These are phyloP conservation scores for Spathaspora hagerdaliae DNA, from an alignment of 805 yeast species.

Conservation along the genomic window DNA sequence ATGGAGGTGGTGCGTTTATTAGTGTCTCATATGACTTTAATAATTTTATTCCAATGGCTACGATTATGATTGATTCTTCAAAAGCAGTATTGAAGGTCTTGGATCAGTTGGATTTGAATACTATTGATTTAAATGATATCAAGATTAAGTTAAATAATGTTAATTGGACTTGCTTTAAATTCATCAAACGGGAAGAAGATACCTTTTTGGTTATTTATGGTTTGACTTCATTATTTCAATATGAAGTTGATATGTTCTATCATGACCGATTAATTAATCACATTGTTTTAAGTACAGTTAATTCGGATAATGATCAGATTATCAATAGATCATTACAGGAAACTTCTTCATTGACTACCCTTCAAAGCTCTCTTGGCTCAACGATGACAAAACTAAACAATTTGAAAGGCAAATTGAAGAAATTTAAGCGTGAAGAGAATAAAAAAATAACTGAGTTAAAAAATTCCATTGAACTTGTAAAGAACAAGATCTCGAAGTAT, in stretches of 20 bases:
- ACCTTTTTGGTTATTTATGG: conserved; percentile 27
- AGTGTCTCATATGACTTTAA: neutral
- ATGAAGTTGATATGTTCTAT: conserved; percentile 27
- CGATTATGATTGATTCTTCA: conserved; percentile 26
- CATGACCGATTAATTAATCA: conserved; percentile 14
- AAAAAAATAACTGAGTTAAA: conserved; percentile 28
- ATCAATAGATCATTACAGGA: conserved; percentile 22
- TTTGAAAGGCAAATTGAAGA: conserved; percentile 22
- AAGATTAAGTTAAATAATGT: conserved; percentile 28
- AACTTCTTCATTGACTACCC: conserved; percentile 25
- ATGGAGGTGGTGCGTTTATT: conserved; percentile 19
- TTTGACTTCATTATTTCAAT: conserved; percentile 34
- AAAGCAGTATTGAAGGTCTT: conserved; percentile 24
- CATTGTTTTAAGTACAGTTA: conserved; percentile 27
- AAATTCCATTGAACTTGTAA: conserved; percentile 29
- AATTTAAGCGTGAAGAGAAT: conserved; percentile 35
- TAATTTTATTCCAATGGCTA: conserved; percentile 13
- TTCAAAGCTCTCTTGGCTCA: conserved; percentile 29
- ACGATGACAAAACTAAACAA: conserved; percentile 23
- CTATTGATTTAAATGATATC: conserved; percentile 6
- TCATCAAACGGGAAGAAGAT: conserved; percentile 10
- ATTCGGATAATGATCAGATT: conserved; percentile 12
- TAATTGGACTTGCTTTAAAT: conserved; percentile 28
- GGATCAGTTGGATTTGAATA: conserved; percentile 8
- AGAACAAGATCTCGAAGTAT: conserved; percentile 27